phyloP scores from a whole-genome alignment of 2,329 filamentous ascomycete species.

The Lasiodiplodia gonubiensis region DNA sequence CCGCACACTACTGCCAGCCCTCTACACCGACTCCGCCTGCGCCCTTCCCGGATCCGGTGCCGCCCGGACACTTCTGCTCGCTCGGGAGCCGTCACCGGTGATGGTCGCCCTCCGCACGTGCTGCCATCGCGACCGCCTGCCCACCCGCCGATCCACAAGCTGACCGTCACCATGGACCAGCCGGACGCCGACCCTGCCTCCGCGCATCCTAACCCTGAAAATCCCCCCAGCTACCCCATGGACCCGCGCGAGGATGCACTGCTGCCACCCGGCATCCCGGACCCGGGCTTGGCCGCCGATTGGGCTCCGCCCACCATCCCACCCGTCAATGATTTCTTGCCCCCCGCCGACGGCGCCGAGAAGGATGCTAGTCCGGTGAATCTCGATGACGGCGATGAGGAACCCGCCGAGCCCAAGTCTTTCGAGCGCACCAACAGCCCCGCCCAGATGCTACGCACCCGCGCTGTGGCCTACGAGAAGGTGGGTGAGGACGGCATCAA shows the following conservation, averaged over 20 bases:
- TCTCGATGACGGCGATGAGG: conserved; percentile 50
- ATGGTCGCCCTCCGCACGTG: conserved; percentile 15
- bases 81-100: conserved; percentile 4
- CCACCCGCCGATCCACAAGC: not conserved
- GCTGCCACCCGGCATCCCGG: conserved; percentile 8
- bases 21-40: not conserved
- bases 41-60: not conserved
- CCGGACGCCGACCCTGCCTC: conserved; percentile 12
- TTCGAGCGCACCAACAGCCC: conserved; percentile 50
- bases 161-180: conserved; percentile 22
- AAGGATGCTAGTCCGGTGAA: conserved; percentile 32
- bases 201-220: conserved; percentile 4
- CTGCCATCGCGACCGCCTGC: conserved; percentile 3
- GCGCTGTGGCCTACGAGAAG: conserved; percentile 47
- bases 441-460: conserved; percentile 45
- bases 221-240: conserved; percentile 10
- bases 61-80: not conserved
- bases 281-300: conserved; percentile 20
- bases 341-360: conserved; percentile 3
- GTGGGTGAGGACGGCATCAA: conserved; percentile 51
- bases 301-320: conserved; percentile 19
- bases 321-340: conserved; percentile 26
- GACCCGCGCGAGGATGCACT: conserved; percentile 20
- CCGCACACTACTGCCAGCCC: not conserved
- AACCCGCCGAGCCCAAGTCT: conserved; percentile 45